Percentiles rank a stretch among this genome's conserved stretches.
These are phyloP conservation scores for Hypoxylon perforatum DNA, from an alignment of 495 filamentous ascomycete genomes.

Conservation along the genomic window DNA sequence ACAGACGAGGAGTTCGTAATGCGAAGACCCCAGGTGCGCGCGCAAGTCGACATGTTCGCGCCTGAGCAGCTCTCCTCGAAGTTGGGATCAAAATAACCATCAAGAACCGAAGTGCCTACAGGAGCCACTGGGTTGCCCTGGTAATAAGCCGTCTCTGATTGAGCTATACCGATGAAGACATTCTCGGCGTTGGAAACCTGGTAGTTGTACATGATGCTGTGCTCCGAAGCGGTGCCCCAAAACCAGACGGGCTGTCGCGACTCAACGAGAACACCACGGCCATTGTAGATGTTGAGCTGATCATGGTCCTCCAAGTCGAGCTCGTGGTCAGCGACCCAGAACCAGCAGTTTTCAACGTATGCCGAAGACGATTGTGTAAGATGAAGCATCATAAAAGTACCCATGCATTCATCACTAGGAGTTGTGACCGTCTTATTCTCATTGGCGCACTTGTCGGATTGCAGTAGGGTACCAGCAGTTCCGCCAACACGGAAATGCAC, in stretches of 20 bases:
- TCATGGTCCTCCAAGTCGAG: constrained; percentile 80
- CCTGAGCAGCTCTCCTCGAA: constrained; percentile 73
- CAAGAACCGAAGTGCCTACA: constrained; percentile 71
- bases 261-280: constrained; percentile 86
- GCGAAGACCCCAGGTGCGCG: constrained; percentile 87
- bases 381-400: constrained; percentile 85
- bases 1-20: constrained; percentile 74
- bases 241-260: constrained; percentile 70
- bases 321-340: constrained; percentile 95
- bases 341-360: constrained; percentile 94
- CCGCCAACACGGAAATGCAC: constrained; percentile 90
- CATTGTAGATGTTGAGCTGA: constrained; percentile 93
- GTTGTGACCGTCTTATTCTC: constrained; percentile 68
- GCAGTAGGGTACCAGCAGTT: constrained; percentile 80
- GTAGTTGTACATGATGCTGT: constrained; percentile 89
- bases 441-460: constrained; percentile 80
- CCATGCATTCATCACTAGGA: constrained; percentile 69
- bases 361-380: constrained; percentile 74
- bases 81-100: constrained; percentile 77
- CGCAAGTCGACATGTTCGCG: constrained; percentile 70
- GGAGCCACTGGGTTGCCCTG: constrained; percentile 85
- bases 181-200: constrained; percentile 82
- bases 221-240: constrained; percentile 86
- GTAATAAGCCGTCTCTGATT: constrained; percentile 94
- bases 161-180: constrained; percentile 86